Evolutionary conservation across 2,329 filamentous ascomycete species (phyloP).

Genomic region (Hawksworthiomyces lignivorus): DNA sequence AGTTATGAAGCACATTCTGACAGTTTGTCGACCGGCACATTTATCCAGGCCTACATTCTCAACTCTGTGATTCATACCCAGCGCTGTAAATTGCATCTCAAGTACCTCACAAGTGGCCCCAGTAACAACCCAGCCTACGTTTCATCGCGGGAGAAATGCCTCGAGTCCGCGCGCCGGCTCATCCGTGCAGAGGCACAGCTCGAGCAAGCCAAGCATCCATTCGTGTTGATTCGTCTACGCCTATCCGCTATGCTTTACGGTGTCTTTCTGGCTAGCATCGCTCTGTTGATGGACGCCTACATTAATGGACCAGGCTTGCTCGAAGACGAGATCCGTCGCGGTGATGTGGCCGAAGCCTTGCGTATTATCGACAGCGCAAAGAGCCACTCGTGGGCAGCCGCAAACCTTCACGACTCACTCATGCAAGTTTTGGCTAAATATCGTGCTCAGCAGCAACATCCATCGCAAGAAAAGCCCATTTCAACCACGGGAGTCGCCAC

Average conservation of each 20-base stretch:
- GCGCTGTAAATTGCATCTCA: constrained; percentile 30
- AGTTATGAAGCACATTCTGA: constrained; percentile 12
- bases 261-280: constrained; percentile 7
- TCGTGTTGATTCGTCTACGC: constrained; percentile 3
- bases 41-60: constrained; percentile 30
- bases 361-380: constrained; percentile 3
- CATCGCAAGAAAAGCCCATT: too few species aligned
- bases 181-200: constrained; percentile 4
- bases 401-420: constrained; percentile 5
- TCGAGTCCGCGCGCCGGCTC: constrained; percentile 7
- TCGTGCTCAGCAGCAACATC: neutral
- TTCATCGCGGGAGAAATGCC: constrained; percentile 1
- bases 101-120: constrained; percentile 22
- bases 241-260: constrained; percentile 7
- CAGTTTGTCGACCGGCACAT: constrained; percentile 22
- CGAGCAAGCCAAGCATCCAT: neutral
- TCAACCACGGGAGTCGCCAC: too few species aligned
- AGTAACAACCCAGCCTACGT: neutral
- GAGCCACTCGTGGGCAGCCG: constrained; percentile 5
- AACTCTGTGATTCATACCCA: constrained; percentile 30
- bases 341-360: constrained; percentile 2
- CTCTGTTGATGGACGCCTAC: constrained; percentile 4
- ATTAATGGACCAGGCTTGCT: too few species aligned
- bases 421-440: constrained; percentile 6
- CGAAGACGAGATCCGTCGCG: neutral